phyloP scores from a whole-genome alignment of 177 flowering plant species.

The Vitis hybrid region DNA sequence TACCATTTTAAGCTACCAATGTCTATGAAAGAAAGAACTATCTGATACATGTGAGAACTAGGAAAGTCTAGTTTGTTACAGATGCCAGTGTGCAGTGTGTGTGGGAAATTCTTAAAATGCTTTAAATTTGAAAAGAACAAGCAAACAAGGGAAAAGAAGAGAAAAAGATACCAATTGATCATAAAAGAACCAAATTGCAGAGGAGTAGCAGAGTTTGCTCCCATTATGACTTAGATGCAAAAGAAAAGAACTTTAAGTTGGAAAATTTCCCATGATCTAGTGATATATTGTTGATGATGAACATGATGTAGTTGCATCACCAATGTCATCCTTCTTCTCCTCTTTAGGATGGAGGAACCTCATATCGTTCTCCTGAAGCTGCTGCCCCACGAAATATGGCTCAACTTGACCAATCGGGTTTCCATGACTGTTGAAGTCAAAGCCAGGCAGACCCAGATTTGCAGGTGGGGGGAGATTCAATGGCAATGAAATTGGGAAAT shows the following conservation, averaged over 20 bases:
- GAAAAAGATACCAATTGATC: not conserved
- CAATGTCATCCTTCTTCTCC: constrained; percentile 49
- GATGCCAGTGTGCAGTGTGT: not conserved
- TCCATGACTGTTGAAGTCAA: constrained; percentile 26
- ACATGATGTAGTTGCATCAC: constrained; percentile 30
- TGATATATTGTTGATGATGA: constrained; percentile 27
- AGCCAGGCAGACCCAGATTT: constrained; percentile 24
- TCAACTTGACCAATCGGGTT: constrained; percentile 25
- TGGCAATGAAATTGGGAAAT: constrained; percentile 43
- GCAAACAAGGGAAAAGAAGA: not conserved
- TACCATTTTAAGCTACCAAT: too few species aligned
- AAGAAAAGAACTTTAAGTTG: not conserved
- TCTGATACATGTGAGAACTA: not conserved
- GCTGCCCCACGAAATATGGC: constrained; percentile 35
- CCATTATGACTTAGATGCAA: not conserved
- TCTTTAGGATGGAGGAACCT: constrained; percentile 50
- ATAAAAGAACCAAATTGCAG: not conserved
- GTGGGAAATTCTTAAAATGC: too few species aligned
- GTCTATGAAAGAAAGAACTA: too few species aligned
- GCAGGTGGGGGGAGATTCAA: constrained; percentile 29
- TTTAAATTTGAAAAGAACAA: not conserved
- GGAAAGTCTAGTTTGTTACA: not conserved
- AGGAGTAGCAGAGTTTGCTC: not conserved
- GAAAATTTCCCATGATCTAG: constrained; percentile 39
- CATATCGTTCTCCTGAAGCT: constrained; percentile 31